Base-by-base conservation (phyloP, 2,329 filamentous ascomycete species). In the Paracamarosporium sp. region DNA sequence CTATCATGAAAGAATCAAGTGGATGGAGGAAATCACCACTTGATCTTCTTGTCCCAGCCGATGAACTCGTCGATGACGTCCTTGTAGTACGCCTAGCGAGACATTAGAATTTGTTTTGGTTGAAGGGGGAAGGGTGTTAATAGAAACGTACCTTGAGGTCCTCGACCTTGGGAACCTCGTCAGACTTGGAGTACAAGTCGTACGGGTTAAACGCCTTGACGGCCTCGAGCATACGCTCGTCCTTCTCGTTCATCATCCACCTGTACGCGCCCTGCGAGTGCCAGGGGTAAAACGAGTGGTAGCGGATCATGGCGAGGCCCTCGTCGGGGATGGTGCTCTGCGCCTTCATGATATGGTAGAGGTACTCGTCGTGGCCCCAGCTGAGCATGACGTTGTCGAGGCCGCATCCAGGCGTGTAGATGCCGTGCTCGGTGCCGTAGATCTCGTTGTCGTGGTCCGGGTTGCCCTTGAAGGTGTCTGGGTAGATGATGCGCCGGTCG, bases 271-370 rank as follows among this genome's bases (percentile, higher is more conserved):
- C 89, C 75, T 90, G 88, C 60, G 84, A 86, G 79, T 96, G 93
- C 93, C 92, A 97, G 15, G 93, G 89, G 79, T 97, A 97, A 80
- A 96, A 96, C 5, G 88, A 92, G 80, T 97, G 93, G 79, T 96
- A 96, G 55, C 93, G 84, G 75, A 97, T 95, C 91, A 97, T 96
- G 59, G 92, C 93, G 11, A 97, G 84, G 0, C 90, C 90, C 83
- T 96, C 92, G 45, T 85, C 83, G 0, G 93, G 93, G 41, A 97
- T 83, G 0, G 82, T 89, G 47, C 86, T 89, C 82, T 96, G 92
- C 62, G 90, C 89, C 81, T 92, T 93, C 78, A 91, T 87, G 60
- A 96, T 88, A 70, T 92, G 88, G 82, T 96, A 97, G 45, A 94
- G 82, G 78, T 93, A 93, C 80, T 94, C 91, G 74, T 94, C 91